Base-by-base conservation (phyloP, 192 early-diverging fungal species). In the Backusella tuberculispora region DNA sequence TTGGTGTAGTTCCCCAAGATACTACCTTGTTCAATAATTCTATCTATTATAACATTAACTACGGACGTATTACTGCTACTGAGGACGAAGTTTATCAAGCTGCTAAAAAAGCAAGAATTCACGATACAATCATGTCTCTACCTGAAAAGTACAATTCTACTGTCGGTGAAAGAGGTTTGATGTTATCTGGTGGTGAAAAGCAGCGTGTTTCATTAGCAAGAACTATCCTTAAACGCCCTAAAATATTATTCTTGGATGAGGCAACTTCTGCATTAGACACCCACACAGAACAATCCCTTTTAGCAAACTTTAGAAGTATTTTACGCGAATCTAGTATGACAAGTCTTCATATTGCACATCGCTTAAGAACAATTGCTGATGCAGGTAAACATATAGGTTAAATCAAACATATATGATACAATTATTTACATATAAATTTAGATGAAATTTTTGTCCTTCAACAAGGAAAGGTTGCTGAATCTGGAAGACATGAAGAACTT, bases 1-100 rank as follows among this genome's bases (percentile, higher is more conserved):
- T 99, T 56, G 95, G 94, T 34, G 95, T 98, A 6, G 94, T 98
- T 1, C 93, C 95, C 12, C 95, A 97, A 79, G 97, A 98, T 78
- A 96, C 94, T 15, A 90, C 92, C 7, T 81, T 99, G 56, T 99
- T 99, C 88, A 99, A 99, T 75, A 89, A 95, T 29, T 92, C 91
- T 0, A 92, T 99, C 45, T 90, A 86, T 76, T 90, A 98, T 80
- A 99, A 99, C 74, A 97, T 99, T 67, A 76, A 84, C 19, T 99
- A 99, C 76, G 98, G 97, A 14, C 85, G 90, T 19, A 85, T 92
- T 21, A 78, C 80, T 0, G 94, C 94, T 0, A 80, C 82, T 26
- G 67, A 79, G 0, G 85, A 85, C 34, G 92, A 99, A 19, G 84
- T 87, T 13, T 76, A 88, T 46, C 82, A 83, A 53, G 91, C 91